phyloP scores from a whole-genome alignment of 2,329 filamentous ascomycete species.

The Cordyceps cateniannulata region DNA sequence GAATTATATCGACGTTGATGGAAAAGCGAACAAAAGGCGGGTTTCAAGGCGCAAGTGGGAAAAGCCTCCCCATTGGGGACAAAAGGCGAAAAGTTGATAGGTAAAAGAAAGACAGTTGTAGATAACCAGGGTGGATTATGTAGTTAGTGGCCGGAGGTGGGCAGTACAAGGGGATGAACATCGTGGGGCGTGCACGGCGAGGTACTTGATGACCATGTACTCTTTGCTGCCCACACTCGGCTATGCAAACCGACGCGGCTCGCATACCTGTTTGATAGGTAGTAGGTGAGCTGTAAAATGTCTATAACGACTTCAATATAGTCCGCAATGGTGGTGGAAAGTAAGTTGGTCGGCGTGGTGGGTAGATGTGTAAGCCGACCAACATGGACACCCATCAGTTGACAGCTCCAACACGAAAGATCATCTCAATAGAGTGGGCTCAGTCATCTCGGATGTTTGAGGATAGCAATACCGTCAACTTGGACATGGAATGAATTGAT shows the following conservation, averaged over 20 bases:
- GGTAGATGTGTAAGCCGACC: background rate
- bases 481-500: background rate
- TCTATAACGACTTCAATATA: background rate
- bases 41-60: too few species aligned
- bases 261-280: background rate
- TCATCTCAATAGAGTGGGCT: background rate
- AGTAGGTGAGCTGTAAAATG: background rate
- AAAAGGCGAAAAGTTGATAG: too few species aligned
- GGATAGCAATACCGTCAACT: background rate
- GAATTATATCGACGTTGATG: too few species aligned
- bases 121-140: too few species aligned
- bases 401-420: background rate
- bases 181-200: too few species aligned
- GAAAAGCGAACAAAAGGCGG: too few species aligned
- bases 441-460: background rate
- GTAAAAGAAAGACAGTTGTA: too few species aligned
- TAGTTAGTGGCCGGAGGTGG: background rate
- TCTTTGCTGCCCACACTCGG: background rate
- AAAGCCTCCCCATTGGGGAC: too few species aligned
- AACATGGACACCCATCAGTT: background rate
- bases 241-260: background rate
- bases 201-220: background rate
- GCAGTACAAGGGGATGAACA: too few species aligned
- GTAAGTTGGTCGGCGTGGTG: background rate
- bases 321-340: background rate